These are phyloP conservation scores for Cryphonectria carpinicola DNA, from an alignment of 2,329 filamentous ascomycete genomes.

Conservation along the genomic window DNA sequence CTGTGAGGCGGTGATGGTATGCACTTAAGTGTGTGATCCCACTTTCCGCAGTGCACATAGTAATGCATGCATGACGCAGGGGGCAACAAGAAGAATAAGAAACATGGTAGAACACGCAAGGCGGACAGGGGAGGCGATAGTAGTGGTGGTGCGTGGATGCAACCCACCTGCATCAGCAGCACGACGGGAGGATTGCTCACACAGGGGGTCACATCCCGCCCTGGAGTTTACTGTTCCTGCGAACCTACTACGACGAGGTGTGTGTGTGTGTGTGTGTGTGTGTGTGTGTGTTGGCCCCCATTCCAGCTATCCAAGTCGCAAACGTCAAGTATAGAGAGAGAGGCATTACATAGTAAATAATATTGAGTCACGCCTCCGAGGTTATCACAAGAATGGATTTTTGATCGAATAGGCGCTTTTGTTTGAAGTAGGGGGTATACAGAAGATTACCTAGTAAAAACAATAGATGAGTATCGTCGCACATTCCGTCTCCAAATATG, in stretches of 20 bases:
- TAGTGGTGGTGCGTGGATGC: not conserved
- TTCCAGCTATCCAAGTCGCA: not conserved
- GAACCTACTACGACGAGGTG: not conserved
- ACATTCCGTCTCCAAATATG: not conserved
- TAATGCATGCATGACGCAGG: not conserved
- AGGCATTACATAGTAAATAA: not conserved
- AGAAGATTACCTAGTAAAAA: not conserved
- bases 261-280: not conserved
- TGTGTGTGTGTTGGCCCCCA: no score
- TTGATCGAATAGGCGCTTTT: not conserved
- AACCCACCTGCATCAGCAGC: not conserved
- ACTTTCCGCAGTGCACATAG: not conserved
- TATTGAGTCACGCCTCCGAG: not conserved
- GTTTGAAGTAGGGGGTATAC: not conserved
- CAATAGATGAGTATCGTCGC: not conserved
- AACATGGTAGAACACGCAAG: not conserved
- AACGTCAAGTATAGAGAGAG: not conserved
- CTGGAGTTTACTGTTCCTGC: not conserved
- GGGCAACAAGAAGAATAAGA: no score
- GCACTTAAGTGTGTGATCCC: not conserved
- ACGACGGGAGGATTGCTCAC: not conserved
- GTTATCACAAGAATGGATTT: not conserved
- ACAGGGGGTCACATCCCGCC: not conserved
- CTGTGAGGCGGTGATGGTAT: not conserved
- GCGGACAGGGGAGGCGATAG: not conserved